Base-by-base conservation (phyloP, 148 eudicot genomes). In the Amaranthus palmeri region DNA sequence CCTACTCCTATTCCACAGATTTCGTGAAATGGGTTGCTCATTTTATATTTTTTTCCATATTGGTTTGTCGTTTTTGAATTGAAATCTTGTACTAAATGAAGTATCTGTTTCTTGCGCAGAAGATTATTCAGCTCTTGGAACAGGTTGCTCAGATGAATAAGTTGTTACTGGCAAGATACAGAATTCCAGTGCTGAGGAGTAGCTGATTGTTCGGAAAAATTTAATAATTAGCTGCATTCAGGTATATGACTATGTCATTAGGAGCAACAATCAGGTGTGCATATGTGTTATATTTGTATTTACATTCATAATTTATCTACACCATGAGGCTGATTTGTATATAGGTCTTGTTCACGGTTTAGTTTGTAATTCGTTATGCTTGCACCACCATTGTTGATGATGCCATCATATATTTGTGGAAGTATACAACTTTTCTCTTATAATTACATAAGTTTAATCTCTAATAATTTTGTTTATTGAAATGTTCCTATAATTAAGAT, bases 131-230 rank as follows among this genome's bases (percentile, higher is more conserved):
- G 70, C 81, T 88, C 13, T 75, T 88, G 72, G 80, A 79, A 64
- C 89, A 88, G 77, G 74, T 83, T 74, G 83, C 84, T 14, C 69
- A 74, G 10, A 80, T 85, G 87, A 88, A 83, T 72, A 82, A 81
- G 70, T 14, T 79, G 52, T 53, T 85, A 82, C 68, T 83, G 56
- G 70, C 81, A 44, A 70, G 79, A 52, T 76, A 76, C 56, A 77
- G 60, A 73, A 72, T 74, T 81, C 77, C 80, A 12, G 82, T 66
- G 46, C 54, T 63, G 10, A 76, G 62, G 72, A 48, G 48, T 4
- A 68, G 72, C 66, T 74, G 84, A 83, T 48, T 45, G 25, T 48
- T 57, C 54, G 68, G 54, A 51, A 40, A 54, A 54, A 61, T 54
- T 13, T 25, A 6, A 55, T 47, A 25, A 25, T 25, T 25, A 8